Evolutionary conservation across 306 rosid species (phyloP).

Genomic region (Begonia loranthoides): DNA sequence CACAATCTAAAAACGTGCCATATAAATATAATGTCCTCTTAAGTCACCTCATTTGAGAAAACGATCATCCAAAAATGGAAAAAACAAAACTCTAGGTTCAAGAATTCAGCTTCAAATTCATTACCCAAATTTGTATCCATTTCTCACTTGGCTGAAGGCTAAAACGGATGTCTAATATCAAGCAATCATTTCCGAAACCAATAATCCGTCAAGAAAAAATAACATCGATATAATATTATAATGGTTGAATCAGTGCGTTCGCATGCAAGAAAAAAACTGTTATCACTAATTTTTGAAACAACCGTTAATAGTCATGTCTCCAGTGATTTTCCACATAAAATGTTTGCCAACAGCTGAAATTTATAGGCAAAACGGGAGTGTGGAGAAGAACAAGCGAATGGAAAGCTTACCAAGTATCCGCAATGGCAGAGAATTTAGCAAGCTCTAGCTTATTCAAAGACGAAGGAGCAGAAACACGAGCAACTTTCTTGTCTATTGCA

Average conservation of each 20-base stretch:
- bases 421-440: constrained; percentile 58
- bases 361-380: neutral
- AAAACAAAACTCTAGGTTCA: neutral
- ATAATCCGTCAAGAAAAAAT: too few relatives aligned
- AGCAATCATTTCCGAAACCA: too few relatives aligned
- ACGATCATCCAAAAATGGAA: neutral
- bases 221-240: too few relatives aligned
- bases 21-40: neutral
- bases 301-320: too few relatives aligned
- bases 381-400: neutral
- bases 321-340: neutral
- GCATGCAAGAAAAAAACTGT: neutral
- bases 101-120: neutral
- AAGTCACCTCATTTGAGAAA: too few relatives aligned
- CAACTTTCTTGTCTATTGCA: neutral
- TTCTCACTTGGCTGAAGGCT: neutral
- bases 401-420: constrained; percentile 54
- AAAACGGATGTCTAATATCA: too few relatives aligned
- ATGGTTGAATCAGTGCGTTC: too few relatives aligned
- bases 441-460: constrained; percentile 56
- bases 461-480: constrained; percentile 19
- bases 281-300: neutral
- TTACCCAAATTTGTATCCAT: neutral
- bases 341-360: neutral
- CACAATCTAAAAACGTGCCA: neutral